Conservation (phyloP, 306 rosid species). For the Prosopis cineraria region DNA sequence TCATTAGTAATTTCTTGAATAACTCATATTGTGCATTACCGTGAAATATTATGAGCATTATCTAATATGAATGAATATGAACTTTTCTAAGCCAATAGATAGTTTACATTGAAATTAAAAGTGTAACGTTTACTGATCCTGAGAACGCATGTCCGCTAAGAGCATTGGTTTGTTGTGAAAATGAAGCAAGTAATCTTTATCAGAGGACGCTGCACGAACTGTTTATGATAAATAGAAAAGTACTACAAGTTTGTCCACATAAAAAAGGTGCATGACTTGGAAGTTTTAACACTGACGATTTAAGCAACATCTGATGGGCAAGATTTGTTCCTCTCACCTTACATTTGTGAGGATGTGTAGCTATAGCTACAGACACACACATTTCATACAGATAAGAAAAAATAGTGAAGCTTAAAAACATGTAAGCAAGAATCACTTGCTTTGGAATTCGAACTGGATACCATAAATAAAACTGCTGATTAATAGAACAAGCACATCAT, state of each 20-base stretch:
- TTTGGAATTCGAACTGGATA: conserved; percentile 2
- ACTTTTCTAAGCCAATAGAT: neutral
- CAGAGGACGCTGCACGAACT: neutral
- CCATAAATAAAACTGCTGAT: neutral
- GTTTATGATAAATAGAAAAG: neutral
- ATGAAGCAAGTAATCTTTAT: neutral
- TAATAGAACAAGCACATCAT: conserved; percentile 5
- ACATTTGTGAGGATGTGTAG: neutral
- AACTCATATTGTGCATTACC: neutral
- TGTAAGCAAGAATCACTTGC: conserved; percentile 11
- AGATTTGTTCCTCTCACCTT: neutral
- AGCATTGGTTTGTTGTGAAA: neutral
- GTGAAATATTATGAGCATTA: neutral
- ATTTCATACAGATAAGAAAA: neutral
- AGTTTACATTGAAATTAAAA: neutral
- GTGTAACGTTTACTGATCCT: neutral
- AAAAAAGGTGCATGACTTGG: neutral
- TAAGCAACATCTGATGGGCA: neutral
- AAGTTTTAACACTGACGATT: neutral
- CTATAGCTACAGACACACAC: neutral
- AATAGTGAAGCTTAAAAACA: conserved; percentile 19
- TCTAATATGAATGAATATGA: neutral
- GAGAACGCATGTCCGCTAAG: neutral
- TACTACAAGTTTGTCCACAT: neutral
- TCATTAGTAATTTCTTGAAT: neutral